These are phyloP conservation scores for Coemansia sp. DNA, from an alignment of 192 early-diverging fungal species.

Conservation along the genomic window DNA sequence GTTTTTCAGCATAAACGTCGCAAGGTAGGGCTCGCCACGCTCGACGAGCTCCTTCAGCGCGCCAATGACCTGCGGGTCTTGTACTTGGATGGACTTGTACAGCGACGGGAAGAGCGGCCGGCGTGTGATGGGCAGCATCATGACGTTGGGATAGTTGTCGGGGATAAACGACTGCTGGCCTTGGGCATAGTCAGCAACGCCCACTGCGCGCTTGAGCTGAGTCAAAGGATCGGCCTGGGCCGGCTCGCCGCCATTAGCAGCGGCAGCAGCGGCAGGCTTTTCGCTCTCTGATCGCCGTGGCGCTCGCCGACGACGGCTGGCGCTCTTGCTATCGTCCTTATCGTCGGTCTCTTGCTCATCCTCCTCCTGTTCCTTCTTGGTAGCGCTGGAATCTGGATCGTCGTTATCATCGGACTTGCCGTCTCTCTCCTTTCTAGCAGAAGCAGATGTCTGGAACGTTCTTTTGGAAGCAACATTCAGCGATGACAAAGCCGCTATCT, in stretches of 20 bases:
- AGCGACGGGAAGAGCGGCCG: conserved; percentile 96
- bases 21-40: conserved; percentile 95
- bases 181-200: conserved; percentile 66
- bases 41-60: conserved; percentile 92
- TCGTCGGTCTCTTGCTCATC: conserved; percentile 15
- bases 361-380: conserved; percentile 1
- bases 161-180: conserved; percentile 82
- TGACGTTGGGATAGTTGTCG: conserved; percentile 89
- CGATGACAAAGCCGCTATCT: not conserved
- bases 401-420: conserved; percentile 27
- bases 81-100: conserved; percentile 97
- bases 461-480: conserved; percentile 3
- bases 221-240: conserved; percentile 32
- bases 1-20: conserved; percentile 92
- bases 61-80: conserved; percentile 88
- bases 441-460: conserved; percentile 32
- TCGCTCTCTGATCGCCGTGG: conserved; percentile 42
- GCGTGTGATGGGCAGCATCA: conserved; percentile 91
- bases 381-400: conserved; percentile 14
- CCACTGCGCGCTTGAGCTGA: conserved; percentile 56
- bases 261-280: conserved; percentile 6
- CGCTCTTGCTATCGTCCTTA: conserved; percentile 13
- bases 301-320: conserved; percentile 32
- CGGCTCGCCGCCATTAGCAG: conserved; percentile 17
- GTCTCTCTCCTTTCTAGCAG: conserved; percentile 27